Percentiles rank a stretch among this genome's conserved stretches.
phyloP scores from a whole-genome alignment of 345 rosid species.

The Chamaenerion angustifolium region DNA sequence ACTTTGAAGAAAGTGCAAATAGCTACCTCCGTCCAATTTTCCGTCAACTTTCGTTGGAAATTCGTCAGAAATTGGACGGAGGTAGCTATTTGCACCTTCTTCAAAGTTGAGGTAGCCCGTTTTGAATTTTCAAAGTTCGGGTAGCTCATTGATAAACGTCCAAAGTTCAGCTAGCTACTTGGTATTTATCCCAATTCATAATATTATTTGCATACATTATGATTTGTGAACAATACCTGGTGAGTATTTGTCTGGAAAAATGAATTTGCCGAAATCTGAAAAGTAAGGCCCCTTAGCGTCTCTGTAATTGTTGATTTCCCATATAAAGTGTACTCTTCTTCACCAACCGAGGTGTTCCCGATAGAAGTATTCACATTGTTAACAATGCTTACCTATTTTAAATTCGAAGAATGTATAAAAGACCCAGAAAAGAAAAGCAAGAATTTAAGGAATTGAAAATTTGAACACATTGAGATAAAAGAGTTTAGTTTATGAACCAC shows the following conservation, averaged over 20 bases:
- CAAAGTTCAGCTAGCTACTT: too few relatives aligned
- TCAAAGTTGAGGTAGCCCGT: too few relatives aligned
- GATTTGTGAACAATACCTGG: constrained; percentile 35
- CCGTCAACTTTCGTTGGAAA: too few relatives aligned
- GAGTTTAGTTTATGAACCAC: constrained; percentile 47
- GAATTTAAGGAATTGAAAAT: too few relatives aligned
- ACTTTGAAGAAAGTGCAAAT: too few relatives aligned
- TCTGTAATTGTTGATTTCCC: constrained; percentile 70
- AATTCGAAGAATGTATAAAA: neutral
- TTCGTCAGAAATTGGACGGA: too few relatives aligned
- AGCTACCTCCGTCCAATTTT: too few relatives aligned
- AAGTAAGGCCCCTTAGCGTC: constrained; percentile 63
- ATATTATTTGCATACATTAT: neutral
- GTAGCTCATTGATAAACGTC: too few relatives aligned
- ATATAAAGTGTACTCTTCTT: constrained; percentile 63
- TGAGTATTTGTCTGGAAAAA: constrained; percentile 86
- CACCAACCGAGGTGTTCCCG: constrained; percentile 90
- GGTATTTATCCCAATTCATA: too few relatives aligned
- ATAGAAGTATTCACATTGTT: constrained; percentile 81
- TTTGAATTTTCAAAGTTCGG: too few relatives aligned
- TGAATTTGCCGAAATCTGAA: constrained; percentile 93
- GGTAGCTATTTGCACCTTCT: too few relatives aligned
- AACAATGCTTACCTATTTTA: constrained; percentile 60
- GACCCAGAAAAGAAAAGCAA: neutral
- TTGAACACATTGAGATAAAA: neutral